Conservation (phyloP, 106 monocot species). For the Dioscorea dumetorum region DNA sequence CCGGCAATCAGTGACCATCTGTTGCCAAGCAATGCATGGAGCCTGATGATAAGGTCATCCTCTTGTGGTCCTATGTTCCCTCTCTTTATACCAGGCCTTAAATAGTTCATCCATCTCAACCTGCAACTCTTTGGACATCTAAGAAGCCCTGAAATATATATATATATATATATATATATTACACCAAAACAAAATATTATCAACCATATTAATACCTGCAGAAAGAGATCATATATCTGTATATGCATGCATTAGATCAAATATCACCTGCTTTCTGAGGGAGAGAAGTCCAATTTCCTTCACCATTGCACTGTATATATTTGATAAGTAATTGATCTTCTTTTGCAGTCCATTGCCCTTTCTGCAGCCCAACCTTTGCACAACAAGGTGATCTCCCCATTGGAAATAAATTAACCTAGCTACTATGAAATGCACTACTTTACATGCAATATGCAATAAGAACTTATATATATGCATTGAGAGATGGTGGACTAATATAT, state of each 20-base stretch:
- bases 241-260: not conserved
- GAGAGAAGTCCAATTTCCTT: slow-evolving; percentile 5
- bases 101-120: slow-evolving; percentile 38
- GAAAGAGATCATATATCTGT: not conserved
- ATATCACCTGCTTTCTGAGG: slow-evolving; percentile 6
- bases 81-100: slow-evolving; percentile 26
- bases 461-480: too few species aligned
- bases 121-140: slow-evolving; percentile 20
- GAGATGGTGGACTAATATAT: too few species aligned
- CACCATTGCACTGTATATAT: slow-evolving; percentile 7
- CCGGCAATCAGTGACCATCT: slow-evolving; percentile 41
- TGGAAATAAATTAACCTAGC: too few species aligned
- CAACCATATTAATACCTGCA: too few species aligned
- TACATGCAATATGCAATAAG: too few species aligned
- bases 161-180: too few species aligned
- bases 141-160: slow-evolving; percentile 17
- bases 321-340: slow-evolving; percentile 7
- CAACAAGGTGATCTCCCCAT: slow-evolving; percentile 7
- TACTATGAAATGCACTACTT: too few species aligned
- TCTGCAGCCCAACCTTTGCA: not conserved
- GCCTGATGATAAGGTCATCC: slow-evolving; percentile 33
- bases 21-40: slow-evolving; percentile 30
- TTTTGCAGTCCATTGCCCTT: slow-evolving; percentile 9
- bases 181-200: too few species aligned
- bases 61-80: slow-evolving; percentile 28